These are phyloP conservation scores for Rhynchosporium agropyri DNA, from an alignment of 2,329 filamentous ascomycete genomes.

Conservation along the genomic window DNA sequence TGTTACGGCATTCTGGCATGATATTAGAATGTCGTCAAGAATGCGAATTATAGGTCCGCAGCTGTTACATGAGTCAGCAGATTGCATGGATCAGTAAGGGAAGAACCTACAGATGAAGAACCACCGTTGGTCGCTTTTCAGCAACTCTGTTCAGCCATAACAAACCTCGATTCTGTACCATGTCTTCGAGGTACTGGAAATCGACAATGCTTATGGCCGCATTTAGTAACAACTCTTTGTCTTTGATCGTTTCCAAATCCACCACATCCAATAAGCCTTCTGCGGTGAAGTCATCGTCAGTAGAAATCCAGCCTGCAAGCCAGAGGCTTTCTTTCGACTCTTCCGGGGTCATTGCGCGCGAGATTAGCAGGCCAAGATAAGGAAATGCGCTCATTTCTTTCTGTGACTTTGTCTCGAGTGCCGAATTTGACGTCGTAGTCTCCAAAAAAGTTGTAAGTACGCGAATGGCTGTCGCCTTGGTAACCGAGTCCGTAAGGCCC, in stretches of 20 bases:
- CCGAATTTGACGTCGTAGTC: slow-evolving; percentile 46
- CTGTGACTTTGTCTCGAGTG: slow-evolving; percentile 35
- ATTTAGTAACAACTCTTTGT: slow-evolving; percentile 64
- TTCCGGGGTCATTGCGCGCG: slow-evolving; percentile 57
- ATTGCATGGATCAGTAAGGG: not conserved
- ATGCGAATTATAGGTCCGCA: slow-evolving; percentile 59
- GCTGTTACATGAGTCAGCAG: slow-evolving; percentile 43
- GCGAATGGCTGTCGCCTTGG: slow-evolving; percentile 59
- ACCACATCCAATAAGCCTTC: slow-evolving; percentile 47
- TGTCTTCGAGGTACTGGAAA: slow-evolving; percentile 66
- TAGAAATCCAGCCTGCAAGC: slow-evolving; percentile 57
- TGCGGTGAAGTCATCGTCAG: slow-evolving; percentile 46
- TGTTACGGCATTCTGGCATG: slow-evolving; percentile 63
- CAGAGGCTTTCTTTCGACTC: slow-evolving; percentile 65
- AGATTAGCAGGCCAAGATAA: slow-evolving; percentile 62
- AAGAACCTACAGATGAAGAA: slow-evolving; percentile 58
- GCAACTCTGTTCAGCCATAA: slow-evolving; percentile 63
- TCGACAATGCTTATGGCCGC: slow-evolving; percentile 67
- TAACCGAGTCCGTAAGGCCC: slow-evolving; percentile 64
- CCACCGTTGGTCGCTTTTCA: slow-evolving; percentile 55
- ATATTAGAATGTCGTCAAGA: slow-evolving; percentile 60
- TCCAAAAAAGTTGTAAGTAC: slow-evolving; percentile 65
- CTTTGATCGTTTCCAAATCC: slow-evolving; percentile 53
- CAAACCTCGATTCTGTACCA: slow-evolving; percentile 60
- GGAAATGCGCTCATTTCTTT: slow-evolving; percentile 46